Evolutionary conservation across 2,329 filamentous ascomycete species (phyloP).

Genomic region (Penicillium rolfsii): DNA sequence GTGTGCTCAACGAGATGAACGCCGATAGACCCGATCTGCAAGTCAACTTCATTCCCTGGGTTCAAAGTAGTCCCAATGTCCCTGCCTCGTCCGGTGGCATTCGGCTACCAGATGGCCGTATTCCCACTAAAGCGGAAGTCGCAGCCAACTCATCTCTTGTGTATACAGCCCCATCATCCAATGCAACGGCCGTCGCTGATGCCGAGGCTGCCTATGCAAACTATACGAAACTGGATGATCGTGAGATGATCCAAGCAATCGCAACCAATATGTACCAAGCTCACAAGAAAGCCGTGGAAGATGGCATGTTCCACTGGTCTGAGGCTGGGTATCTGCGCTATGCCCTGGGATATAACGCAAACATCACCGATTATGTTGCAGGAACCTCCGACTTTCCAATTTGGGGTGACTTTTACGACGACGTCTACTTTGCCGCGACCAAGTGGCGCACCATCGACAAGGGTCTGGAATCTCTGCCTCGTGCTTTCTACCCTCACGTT

Average conservation of each 20-base stretch:
- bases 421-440: slow-evolving; percentile 62
- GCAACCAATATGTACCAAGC: slow-evolving; percentile 49
- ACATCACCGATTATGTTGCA: slow-evolving; percentile 59
- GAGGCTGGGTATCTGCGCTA: slow-evolving; percentile 67
- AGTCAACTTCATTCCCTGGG: slow-evolving; percentile 50
- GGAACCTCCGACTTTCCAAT: slow-evolving; percentile 51
- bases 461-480: slow-evolving; percentile 62
- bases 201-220: slow-evolving; percentile 47
- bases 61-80: slow-evolving; percentile 54
- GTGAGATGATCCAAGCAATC: slow-evolving; percentile 35
- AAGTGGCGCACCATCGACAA: slow-evolving; percentile 68
- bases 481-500: slow-evolving; percentile 65
- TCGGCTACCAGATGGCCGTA: slow-evolving; percentile 55
- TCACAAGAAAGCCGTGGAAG: slow-evolving; percentile 57
- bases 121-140: slow-evolving; percentile 58
- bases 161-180: slow-evolving; percentile 40
- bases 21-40: slow-evolving; percentile 38
- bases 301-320: slow-evolving; percentile 65
- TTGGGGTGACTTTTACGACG: slow-evolving; percentile 58
- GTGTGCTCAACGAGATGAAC: slow-evolving; percentile 49
- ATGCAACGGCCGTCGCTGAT: slow-evolving; percentile 40
- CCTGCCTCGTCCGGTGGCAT: slow-evolving; percentile 54
- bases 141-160: slow-evolving; percentile 46
- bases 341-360: slow-evolving; percentile 57
- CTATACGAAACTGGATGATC: slow-evolving; percentile 34